These are phyloP conservation scores for Diplodia intermedia DNA, from an alignment of 2,329 filamentous ascomycete genomes.

Conservation along the genomic window DNA sequence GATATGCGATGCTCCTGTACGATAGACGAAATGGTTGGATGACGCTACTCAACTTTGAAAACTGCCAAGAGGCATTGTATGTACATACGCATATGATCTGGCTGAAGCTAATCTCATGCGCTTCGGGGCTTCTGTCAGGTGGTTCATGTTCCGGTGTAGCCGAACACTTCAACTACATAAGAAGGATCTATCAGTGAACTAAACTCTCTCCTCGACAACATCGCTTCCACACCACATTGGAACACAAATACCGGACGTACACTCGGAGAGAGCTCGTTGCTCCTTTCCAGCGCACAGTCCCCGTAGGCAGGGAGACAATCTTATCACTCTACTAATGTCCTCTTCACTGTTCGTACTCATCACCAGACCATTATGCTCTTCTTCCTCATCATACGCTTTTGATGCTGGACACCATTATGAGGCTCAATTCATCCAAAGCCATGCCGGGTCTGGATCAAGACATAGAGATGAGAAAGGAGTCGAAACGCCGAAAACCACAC, in stretches of 20 bases:
- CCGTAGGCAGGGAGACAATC: not conserved
- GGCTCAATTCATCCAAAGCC: not conserved
- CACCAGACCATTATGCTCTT: not conserved
- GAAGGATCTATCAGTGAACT: not conserved
- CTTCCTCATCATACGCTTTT: not conserved
- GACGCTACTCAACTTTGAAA: not conserved
- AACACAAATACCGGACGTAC: too few species aligned
- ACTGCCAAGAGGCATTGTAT: not conserved
- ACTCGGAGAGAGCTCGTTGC: too few species aligned
- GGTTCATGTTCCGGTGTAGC: not conserved
- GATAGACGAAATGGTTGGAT: not conserved
- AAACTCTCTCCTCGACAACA: not conserved
- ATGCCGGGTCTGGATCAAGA: not conserved
- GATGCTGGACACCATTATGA: not conserved
- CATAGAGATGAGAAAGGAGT: not conserved
- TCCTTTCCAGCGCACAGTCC: too few species aligned
- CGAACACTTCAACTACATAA: not conserved
- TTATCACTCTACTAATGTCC: not conserved
- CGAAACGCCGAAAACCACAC: not conserved
- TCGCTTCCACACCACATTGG: not conserved
- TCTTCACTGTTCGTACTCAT: not conserved
- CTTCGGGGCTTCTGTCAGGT: not conserved
- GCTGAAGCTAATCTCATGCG: not conserved
- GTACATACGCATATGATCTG: not conserved
- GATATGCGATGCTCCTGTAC: conserved; percentile 10